phyloP scores from a whole-genome alignment of 2,329 filamentous ascomycete species.

The Colletotrichum cereale region DNA sequence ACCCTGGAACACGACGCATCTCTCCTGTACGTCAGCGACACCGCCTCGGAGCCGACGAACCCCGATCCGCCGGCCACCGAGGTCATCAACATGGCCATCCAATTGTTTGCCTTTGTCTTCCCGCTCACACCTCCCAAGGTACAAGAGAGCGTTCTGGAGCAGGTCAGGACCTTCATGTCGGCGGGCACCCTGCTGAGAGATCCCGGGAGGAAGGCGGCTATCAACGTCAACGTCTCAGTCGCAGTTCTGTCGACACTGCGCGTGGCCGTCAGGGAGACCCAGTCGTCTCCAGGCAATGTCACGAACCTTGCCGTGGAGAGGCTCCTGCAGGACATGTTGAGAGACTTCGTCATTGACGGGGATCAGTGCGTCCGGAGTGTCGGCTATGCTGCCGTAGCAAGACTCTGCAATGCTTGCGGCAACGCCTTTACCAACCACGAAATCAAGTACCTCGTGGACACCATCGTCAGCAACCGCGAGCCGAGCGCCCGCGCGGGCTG shows the following conservation, averaged over 20 bases:
- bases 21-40: constrained; percentile 75
- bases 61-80: constrained; percentile 91
- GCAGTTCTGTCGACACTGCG: constrained; percentile 85
- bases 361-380: constrained; percentile 90
- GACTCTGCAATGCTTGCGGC: constrained; percentile 86
- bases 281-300: constrained; percentile 78
- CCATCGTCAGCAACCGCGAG: constrained; percentile 92
- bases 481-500: constrained; percentile 94
- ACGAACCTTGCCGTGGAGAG: constrained; percentile 83
- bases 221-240: constrained; percentile 89
- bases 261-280: constrained; percentile 85
- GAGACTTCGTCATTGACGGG: constrained; percentile 81
- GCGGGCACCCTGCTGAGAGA: constrained; percentile 85
- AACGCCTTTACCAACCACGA: constrained; percentile 90
- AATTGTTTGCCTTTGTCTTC: constrained; percentile 91
- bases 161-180: constrained; percentile 90
- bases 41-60: constrained; percentile 53
- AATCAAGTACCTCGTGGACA: constrained; percentile 92
- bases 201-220: constrained; percentile 87
- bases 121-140: constrained; percentile 91
- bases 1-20: constrained; percentile 92
- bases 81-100: constrained; percentile 93
- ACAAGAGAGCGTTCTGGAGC: constrained; percentile 95
- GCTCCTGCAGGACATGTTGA: constrained; percentile 80
- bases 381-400: constrained; percentile 86